Conservation (phyloP, 768 basidiomycete species). For the Lactarius trivialis region DNA sequence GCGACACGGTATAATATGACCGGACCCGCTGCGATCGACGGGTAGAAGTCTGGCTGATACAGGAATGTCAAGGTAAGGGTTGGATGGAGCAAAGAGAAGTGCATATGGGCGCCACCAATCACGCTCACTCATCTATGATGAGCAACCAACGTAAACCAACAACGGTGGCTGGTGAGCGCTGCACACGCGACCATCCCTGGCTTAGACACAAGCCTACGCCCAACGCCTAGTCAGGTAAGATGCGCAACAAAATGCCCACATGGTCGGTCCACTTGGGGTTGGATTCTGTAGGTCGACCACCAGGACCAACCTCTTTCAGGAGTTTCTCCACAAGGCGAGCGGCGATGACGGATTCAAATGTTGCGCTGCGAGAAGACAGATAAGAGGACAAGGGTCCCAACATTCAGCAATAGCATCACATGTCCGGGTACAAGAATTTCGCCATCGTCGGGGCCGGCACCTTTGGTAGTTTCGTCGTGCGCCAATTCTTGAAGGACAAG, state of each 20-base stretch:
- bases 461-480: constrained; percentile 17
- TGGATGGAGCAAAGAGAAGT: not conserved
- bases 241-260: not conserved
- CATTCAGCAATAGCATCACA: not conserved
- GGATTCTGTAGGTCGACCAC: not conserved
- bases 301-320: too few relatives aligned
- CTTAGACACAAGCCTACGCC: not conserved
- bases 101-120: not conserved
- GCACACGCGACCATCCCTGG: not conserved
- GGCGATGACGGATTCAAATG: too few relatives aligned
- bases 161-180: not conserved
- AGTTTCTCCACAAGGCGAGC: too few relatives aligned
- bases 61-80: too few relatives aligned
- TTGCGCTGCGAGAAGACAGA: not conserved
- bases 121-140: not conserved
- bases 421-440: constrained; percentile 20
- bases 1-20: too few relatives aligned
- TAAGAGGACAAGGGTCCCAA: not conserved
- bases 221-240: not conserved
- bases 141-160: not conserved
- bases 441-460: constrained; percentile 20
- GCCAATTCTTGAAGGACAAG: constrained; percentile 12
- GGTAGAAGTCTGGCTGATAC: too few relatives aligned
- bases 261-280: not conserved
- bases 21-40: too few relatives aligned